Evolutionary conservation across 2,329 filamentous ascomycete species (phyloP), one percentile per base, ranked within the genome.

Genomic region (Zymoseptoria tritici): DNA sequence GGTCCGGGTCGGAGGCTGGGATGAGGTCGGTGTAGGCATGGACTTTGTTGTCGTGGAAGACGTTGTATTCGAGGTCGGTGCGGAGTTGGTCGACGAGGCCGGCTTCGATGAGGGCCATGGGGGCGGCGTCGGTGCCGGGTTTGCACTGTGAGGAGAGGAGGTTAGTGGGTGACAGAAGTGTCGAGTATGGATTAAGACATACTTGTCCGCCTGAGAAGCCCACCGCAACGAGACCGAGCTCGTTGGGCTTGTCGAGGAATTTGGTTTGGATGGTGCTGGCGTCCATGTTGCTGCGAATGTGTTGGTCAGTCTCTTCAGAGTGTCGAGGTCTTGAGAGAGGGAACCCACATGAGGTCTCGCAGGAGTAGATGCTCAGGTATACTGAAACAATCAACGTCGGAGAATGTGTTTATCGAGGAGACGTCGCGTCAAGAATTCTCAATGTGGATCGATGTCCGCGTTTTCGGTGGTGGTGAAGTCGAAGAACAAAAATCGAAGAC

Each of bases 181-280:
- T 36, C 49, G 21, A 54, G 53, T 22, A 9, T 16, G 49, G 22
- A 21, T 8, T 13, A 24, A 46, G 31, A 58, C 66, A 54, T 85
- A 94, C 91, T 85, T 97, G 94, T 59, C 94, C 94, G 66, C 93
- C 93, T 57, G 91, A 96, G 80, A 97, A 99, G 64, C 93, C 93
- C 46, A 97, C 94, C 55, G 93, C 91, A 46, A 97, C 91, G 59
- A 99, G 84, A 63, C 93, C 94, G 65, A 99, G 82, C 71, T 97
- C 87, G 71, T 89, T 82, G 31, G 86, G 84, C 72, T 87, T 82
- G 64, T 87, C 81, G 68, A 97, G 87, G 79, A 97, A 97, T 72
- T 88, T 91, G 62, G 84, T 81, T 54, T 79, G 72, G 62, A 86
- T 80, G 6, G 83, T 83, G 3, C 84, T 80, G 31, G 84, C 82